Evolutionary conservation across 768 basidiomycete species (phyloP), one percentile per base, ranked within the genome.

Genomic region (Mycena indigotica): DNA sequence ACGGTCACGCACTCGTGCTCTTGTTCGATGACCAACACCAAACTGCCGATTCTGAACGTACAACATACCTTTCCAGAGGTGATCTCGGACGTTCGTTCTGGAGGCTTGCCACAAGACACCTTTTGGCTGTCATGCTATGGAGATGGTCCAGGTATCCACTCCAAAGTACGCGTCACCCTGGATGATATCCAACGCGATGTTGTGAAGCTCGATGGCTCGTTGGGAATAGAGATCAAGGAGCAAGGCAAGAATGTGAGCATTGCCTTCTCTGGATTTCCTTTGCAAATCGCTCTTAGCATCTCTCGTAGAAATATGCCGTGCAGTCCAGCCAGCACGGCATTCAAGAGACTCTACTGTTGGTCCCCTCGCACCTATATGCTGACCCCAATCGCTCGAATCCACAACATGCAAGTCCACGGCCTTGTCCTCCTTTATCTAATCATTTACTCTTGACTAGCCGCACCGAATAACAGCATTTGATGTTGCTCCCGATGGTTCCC

Each of bases 91-190:
- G 84, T 91, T 2, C 72, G 77, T 17, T 78, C 83, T 32, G 87
- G 84, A 0, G 57, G 82, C 2, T 73, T 88, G 0, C 76, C 81
- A 0, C 70, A 67, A 3, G 90, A 92, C 57, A 79, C 79, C 56
- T 82, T 88, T 67, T 93, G 89, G 89, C 70, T 91, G 2, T 91
- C 89, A 3, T 87, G 85, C 67, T 92, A 92, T 73, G 77, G 69
- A 0, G 77, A 75, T 3, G 73, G 78, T 56, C 70, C 75, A 19
- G 84, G 84, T 6, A 80, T 88, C 1, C 90, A 93, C 65, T 84
- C 85, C 0, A 87, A 85, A 71, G 76, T 88, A 23, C 70, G 73
- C 24, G 80, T 83, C 3, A 68, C 75, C 40, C 73, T 86, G 26
- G 81, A 85, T 61, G 81, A 83, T n/a, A 70, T 70, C 13, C 78